Conservation (phyloP, 2,329 filamentous ascomycete species). For the Esteya vermicola region DNA sequence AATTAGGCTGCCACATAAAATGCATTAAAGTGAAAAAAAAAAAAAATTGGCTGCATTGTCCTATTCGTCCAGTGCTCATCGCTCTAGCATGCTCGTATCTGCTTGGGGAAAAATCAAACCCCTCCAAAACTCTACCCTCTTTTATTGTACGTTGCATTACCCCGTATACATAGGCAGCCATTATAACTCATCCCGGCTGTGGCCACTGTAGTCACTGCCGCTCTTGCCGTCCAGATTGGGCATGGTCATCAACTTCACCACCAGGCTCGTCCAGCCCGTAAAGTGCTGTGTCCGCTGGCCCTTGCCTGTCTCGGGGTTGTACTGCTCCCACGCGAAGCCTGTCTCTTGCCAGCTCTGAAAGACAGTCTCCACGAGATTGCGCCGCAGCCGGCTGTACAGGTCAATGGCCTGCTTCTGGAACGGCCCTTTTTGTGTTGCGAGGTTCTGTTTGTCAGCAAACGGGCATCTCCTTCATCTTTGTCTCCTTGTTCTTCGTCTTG, state of each 20-base stretch:
- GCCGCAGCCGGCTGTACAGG: slow-evolving; percentile 63
- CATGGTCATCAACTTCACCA: slow-evolving; percentile 97
- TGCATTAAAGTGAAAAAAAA: no score
- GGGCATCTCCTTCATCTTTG: background rate
- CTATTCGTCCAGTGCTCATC: background rate
- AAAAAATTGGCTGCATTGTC: background rate
- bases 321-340: slow-evolving; percentile 97
- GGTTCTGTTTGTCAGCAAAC: slow-evolving; percentile 28
- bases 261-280: slow-evolving; percentile 95
- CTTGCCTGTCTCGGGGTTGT: slow-evolving; percentile 79
- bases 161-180: background rate
- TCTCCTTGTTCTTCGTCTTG: background rate
- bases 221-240: slow-evolving; percentile 49
- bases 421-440: slow-evolving; percentile 52
- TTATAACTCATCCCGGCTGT: slow-evolving; percentile 33
- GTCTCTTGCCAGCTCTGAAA: slow-evolving; percentile 80
- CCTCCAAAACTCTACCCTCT: no score
- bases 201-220: slow-evolving; percentile 12
- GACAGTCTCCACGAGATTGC: slow-evolving; percentile 79
- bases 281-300: slow-evolving; percentile 98
- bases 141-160: no score
- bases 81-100: no score
- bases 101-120: no score
- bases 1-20: slow-evolving; percentile 1
- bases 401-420: slow-evolving; percentile 53